Conservation (phyloP, 2,329 filamentous ascomycete genomes). For the Phoma herbarum region DNA sequence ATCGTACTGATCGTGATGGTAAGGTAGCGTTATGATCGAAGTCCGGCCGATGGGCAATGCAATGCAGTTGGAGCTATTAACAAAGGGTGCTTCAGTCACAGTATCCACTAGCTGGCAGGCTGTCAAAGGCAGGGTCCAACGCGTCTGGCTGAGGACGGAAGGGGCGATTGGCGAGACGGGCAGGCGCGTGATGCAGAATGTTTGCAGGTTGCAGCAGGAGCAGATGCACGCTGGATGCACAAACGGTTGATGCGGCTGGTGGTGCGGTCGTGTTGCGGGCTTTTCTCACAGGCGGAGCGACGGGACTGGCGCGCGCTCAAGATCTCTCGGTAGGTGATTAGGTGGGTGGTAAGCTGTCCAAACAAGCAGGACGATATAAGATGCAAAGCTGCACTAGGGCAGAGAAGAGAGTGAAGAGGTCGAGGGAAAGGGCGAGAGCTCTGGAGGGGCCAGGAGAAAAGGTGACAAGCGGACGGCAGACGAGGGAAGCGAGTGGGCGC, state of each 20-base stretch:
- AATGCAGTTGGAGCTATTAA: conserved; percentile 51
- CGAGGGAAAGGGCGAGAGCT: conserved; percentile 58
- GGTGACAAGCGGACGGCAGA: conserved; percentile 66
- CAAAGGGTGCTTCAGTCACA: conserved; percentile 37
- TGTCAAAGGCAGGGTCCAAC: conserved; percentile 22
- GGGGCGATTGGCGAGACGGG: conserved; percentile 25
- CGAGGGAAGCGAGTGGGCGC: conserved; percentile 52
- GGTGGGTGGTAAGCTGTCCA: conserved; percentile 37
- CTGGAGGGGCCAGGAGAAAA: conserved; percentile 44
- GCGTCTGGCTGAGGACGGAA: conserved; percentile 31
- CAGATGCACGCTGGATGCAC: conserved; percentile 31
- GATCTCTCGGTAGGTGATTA: conserved; percentile 39
- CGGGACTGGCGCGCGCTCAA: conserved; percentile 51
- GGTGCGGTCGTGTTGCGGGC: conserved; percentile 38
- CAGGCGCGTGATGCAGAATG: conserved; percentile 20
- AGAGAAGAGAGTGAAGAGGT: conserved; percentile 64
- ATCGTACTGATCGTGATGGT: conserved; percentile 48
- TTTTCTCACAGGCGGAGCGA: conserved; percentile 44
- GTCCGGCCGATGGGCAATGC: conserved; percentile 50
- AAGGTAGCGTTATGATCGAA: conserved; percentile 44
- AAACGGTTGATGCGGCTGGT: conserved; percentile 32
- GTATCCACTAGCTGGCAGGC: conserved; percentile 20
- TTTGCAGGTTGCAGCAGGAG: conserved; percentile 15
- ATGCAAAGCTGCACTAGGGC: conserved; percentile 47
- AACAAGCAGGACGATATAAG: conserved; percentile 46